Base-by-base conservation (phyloP, 2,329 filamentous ascomycete genomes). In the Pezicula radicicola region DNA sequence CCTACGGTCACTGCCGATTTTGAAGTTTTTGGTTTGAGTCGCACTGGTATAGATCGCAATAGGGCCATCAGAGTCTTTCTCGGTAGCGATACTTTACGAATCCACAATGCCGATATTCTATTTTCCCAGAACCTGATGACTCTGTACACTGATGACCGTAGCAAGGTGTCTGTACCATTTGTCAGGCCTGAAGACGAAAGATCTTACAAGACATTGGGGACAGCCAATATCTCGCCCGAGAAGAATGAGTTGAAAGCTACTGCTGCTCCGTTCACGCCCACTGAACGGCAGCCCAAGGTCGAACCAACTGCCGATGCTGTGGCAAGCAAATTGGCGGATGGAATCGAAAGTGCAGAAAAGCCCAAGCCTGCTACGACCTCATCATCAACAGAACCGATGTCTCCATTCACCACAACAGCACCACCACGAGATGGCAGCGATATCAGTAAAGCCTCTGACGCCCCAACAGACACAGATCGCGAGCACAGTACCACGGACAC, bases 101-200 rank as follows among this genome's bases (percentile, higher is more conserved):
- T 87, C 9, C 90, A 96, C 65, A 96, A 89, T 59, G 93, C 91
- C 21, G 94, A 97, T 67, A 80, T 99, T 10, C 73, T 97, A 19
- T 90, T 99, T 62, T 97, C 94, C 0, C 89, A 92, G 58, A 96
- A 96, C 64, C 87, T 88, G 57, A 83, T 99, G 75, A 88, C 88
- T 0, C 76, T 97, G 27, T 92, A 91, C 60, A 90, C 95, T 60
- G 88, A 91, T 64, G 90, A 96, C 53, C 82, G 88, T 43, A 91
- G 89, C 67, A 94, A 93, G 64, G 76, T 97, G 12, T 91, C 89
- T 15, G 87, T 99, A 33, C 94, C 94, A 2, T 88, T 99, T 59
- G 91, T 96, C 39, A 84, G 94, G 27, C 94, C 94, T 0, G 94
- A 97, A 68, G 87, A 96, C 62, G 91, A 96, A 51, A 77, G 75